These are phyloP conservation scores for Suillus clintonianus DNA, from an alignment of 768 basidiomycete species.

Conservation along the genomic window DNA sequence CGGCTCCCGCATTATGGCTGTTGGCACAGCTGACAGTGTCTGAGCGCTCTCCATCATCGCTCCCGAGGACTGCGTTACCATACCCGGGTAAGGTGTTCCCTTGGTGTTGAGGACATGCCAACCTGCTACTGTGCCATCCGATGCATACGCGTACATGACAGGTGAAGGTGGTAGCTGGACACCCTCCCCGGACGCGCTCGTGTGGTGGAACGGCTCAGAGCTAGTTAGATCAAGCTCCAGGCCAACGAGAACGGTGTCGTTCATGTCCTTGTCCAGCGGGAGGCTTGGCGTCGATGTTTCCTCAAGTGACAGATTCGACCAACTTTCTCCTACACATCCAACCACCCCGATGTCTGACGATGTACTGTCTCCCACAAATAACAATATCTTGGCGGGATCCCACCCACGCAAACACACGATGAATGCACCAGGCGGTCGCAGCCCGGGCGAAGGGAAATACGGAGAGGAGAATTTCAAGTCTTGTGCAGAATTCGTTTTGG, in stretches of 20 bases:
- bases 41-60: conserved; percentile 29
- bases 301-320: conserved; percentile 49
- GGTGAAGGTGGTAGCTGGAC: conserved; percentile 53
- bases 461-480: conserved; percentile 42
- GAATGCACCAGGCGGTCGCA: conserved; percentile 48
- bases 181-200: conserved; percentile 42
- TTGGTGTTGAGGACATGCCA: conserved; percentile 69
- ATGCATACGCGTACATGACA: conserved; percentile 73
- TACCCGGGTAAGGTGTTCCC: conserved; percentile 54
- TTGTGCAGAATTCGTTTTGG: conserved; percentile 38
- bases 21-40: conserved; percentile 25
- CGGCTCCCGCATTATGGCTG: conserved; percentile 25
- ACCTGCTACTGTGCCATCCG: conserved; percentile 74
- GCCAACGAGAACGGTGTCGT: conserved; percentile 69
- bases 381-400: conserved; percentile 43
- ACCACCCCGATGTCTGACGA: conserved; percentile 53
- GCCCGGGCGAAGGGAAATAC: conserved; percentile 45
- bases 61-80: conserved; percentile 36
- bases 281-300: conserved; percentile 56
- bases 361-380: conserved; percentile 51
- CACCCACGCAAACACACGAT: conserved; percentile 41
- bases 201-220: conserved; percentile 36
- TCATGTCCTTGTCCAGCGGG: conserved; percentile 66
- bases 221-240: conserved; percentile 69
- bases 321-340: conserved; percentile 39